These are phyloP conservation scores for Mortierella sp. DNA, from an alignment of 371 early-diverging fungal genomes.

Conservation along the genomic window DNA sequence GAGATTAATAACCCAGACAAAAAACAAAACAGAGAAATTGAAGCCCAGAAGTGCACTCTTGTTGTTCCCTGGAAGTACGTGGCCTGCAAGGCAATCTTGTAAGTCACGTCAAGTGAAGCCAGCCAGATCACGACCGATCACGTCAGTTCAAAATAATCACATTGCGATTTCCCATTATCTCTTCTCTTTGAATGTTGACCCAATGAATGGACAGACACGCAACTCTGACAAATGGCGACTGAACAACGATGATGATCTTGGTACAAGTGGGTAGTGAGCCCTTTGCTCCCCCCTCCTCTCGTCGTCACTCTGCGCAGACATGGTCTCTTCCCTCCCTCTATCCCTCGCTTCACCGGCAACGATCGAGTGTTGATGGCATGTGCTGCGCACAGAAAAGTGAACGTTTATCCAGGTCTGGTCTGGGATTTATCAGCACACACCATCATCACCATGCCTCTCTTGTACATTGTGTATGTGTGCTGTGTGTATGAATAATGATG, in stretches of 20 bases:
- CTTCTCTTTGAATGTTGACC: neutral
- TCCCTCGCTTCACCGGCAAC: neutral
- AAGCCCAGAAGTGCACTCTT: constrained; percentile 8
- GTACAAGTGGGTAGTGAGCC: neutral
- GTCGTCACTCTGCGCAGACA: neutral
- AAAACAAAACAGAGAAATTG: constrained; percentile 9
- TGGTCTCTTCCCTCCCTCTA: constrained; percentile 5
- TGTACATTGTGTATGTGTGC: neutral
- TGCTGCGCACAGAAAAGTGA: neutral
- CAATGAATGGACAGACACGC: constrained; percentile 3
- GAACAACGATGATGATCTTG: neutral
- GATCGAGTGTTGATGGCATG: neutral
- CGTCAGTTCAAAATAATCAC: constrained; percentile 29
- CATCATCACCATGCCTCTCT: neutral
- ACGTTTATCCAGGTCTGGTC: neutral
- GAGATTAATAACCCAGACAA: constrained; percentile 1
- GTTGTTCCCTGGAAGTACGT: neutral
- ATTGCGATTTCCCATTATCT: neutral
- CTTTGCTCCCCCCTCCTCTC: neutral
- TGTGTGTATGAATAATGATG: neutral
- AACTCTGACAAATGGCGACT: neutral
- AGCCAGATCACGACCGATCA: constrained; percentile 44
- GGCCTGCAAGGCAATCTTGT: neutral
- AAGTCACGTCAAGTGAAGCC: constrained; percentile 30
- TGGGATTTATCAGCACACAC: neutral